phyloP scores from a whole-genome alignment of 2,329 filamentous ascomycete species.

The Aspergillus ibericus region DNA sequence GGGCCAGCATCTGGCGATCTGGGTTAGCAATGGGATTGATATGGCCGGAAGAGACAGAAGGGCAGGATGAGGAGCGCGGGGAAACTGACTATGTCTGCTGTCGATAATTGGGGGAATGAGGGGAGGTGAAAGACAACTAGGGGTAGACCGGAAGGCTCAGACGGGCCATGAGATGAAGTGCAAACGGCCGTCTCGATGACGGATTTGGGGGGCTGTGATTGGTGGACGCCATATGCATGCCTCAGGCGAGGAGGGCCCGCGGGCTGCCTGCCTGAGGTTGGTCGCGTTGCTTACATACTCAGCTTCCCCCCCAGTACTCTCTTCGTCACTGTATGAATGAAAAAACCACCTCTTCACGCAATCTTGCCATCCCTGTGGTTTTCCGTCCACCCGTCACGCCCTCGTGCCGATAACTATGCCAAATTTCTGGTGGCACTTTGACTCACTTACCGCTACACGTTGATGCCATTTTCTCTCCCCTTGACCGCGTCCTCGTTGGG shows the following conservation, averaged over 20 bases:
- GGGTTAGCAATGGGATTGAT: conserved; percentile 23
- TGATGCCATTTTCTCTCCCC: conserved; percentile 41
- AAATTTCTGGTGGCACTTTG: conserved; percentile 41
- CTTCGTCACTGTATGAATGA: conserved; percentile 36
- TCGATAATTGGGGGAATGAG: conserved; percentile 13
- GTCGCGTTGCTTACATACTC: conserved; percentile 31
- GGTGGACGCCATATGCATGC: conserved; percentile 13
- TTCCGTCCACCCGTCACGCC: conserved; percentile 41
- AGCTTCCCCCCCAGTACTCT: conserved; percentile 18
- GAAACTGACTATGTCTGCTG: conserved; percentile 30
- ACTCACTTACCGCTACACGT: conserved; percentile 36
- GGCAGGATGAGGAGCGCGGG: neutral
- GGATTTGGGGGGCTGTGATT: conserved; percentile 27
- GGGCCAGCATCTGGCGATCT: conserved; percentile 44
- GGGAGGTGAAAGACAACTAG: conserved; percentile 11
- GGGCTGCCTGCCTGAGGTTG: conserved; percentile 17
- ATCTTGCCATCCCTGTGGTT: conserved; percentile 30
- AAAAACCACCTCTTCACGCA: conserved; percentile 46
- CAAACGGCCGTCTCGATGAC: conserved; percentile 14
- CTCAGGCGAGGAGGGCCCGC: too few relatives aligned
- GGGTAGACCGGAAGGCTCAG: conserved; percentile 21
- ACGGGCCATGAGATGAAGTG: conserved; percentile 23
- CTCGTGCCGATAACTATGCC: conserved; percentile 46
- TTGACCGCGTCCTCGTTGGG: conserved; percentile 42
- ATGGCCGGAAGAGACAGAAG: neutral